Conservation (phyloP, 495 filamentous ascomycete genomes). For the Coniosporium apollinis region DNA sequence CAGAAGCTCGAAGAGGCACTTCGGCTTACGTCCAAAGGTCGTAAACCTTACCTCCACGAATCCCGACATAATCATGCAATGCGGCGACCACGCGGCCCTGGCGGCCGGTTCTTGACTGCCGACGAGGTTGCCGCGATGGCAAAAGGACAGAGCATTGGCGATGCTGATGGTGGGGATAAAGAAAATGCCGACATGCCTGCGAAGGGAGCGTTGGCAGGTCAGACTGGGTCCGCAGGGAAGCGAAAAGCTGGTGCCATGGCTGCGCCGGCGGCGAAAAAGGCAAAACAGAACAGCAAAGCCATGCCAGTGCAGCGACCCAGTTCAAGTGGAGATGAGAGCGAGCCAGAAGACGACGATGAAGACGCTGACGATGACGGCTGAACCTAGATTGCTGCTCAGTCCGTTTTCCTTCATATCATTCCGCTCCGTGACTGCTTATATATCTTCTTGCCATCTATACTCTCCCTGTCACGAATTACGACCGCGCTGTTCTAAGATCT, state of each 20-base stretch:
- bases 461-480: no score
- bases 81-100: slow-evolving; percentile 88
- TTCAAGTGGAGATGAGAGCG: slow-evolving; percentile 3
- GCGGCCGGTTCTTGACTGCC: slow-evolving; percentile 92
- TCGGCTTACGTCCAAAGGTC: slow-evolving; percentile 80
- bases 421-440: no score
- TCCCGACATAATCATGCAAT: slow-evolving; percentile 99
- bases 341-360: slow-evolving; percentile 10
- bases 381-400: no score
- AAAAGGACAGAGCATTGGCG: slow-evolving; percentile 29
- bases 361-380: slow-evolving; percentile 9
- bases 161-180: slow-evolving; percentile 15
- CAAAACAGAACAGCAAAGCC: slow-evolving; percentile 2
- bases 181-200: slow-evolving; percentile 12
- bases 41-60: slow-evolving; percentile 95
- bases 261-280: slow-evolving; percentile 2
- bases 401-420: no score
- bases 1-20: slow-evolving; percentile 87
- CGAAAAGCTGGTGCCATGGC: slow-evolving; percentile 6
- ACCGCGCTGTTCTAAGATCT: no score
- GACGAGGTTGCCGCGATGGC: slow-evolving; percentile 93
- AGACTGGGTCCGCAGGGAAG: slow-evolving; percentile 3
- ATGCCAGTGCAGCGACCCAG: background rate
- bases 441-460: no score
- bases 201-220: background rate